Evolutionary conservation across 1,284 basidiomycete species (phyloP).

Genomic region (Leccinum subatratum): DNA sequence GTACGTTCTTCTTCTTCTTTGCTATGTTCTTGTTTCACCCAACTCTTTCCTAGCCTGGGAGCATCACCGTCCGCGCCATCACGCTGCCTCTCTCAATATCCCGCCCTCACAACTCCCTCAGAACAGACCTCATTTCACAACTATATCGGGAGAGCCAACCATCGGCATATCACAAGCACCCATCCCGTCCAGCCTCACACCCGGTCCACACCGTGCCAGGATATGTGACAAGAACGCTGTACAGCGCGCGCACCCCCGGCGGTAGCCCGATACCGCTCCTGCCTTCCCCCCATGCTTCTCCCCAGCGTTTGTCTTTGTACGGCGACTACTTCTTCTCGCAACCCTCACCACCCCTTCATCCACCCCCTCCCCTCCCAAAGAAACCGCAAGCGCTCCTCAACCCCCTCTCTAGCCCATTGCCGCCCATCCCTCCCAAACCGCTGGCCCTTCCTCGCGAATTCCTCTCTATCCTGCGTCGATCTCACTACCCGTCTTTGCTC

Average conservation of each 20-base stretch:
- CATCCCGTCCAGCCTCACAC: conserved; percentile 28
- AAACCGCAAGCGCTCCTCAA: conserved; percentile 28
- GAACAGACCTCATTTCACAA: conserved; percentile 24
- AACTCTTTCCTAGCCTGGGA: conserved; percentile 19
- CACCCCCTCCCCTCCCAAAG: conserved; percentile 35
- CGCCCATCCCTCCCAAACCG: conserved; percentile 34
- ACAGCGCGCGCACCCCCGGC: conserved; percentile 13
- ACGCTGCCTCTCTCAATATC: conserved; percentile 23
- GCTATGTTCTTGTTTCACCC: background rate
- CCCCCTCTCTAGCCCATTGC: conserved; percentile 21
- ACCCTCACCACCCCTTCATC: conserved; percentile 16
- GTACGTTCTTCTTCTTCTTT: background rate
- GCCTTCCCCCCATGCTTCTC: conserved; percentile 11
- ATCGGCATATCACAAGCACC: conserved; percentile 8
- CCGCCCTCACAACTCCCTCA: conserved; percentile 12
- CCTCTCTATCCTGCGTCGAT: conserved; percentile 34
- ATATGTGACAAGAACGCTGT: conserved; percentile 22
- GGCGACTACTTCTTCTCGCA: conserved; percentile 29
- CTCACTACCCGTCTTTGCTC: conserved; percentile 19
- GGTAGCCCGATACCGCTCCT: background rate
- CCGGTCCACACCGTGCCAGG: conserved; percentile 24
- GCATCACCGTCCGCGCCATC: conserved; percentile 21
- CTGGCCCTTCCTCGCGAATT: conserved; percentile 20
- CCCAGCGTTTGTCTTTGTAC: conserved; percentile 26
- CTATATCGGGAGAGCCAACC: conserved; percentile 15